Evolutionary conservation across 352 stramenopile genomes (phyloP).

Genomic region (Vaucheria bursata): DNA sequence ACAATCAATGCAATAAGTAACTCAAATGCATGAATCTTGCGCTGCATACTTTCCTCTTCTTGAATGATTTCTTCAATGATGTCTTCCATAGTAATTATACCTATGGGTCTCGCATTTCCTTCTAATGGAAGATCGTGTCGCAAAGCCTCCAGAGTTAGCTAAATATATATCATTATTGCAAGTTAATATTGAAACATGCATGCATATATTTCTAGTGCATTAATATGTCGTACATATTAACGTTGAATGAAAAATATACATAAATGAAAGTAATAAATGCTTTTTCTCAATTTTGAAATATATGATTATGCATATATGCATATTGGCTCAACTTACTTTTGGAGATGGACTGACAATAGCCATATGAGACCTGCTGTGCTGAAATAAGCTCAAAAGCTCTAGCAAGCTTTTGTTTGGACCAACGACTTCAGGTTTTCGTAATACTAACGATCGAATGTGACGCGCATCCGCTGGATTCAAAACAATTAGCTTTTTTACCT

Average conservation of each 20-base stretch:
- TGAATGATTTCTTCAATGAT: conserved; percentile 95
- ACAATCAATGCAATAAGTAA: no score
- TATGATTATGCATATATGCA: no score
- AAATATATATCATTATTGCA: background rate
- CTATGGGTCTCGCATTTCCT: conserved; percentile 61
- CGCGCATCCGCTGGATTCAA: conserved; percentile 65
- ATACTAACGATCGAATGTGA: conserved; percentile 58
- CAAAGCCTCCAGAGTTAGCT: conserved; percentile 40
- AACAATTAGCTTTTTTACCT: conserved; percentile 74
- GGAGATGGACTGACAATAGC: conserved; percentile 31
- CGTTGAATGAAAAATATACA: no score
- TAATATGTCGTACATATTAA: no score
- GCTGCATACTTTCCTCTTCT: conserved; percentile 55
- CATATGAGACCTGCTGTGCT: conserved; percentile 48
- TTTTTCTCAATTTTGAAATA: no score
- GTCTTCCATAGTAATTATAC: conserved; percentile 96
- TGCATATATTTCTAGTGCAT: no score
- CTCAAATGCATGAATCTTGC: no score
- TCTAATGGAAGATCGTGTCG: conserved; percentile 33
- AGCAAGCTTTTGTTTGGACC: conserved; percentile 65
- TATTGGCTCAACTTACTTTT: no score
- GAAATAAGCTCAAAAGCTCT: conserved; percentile 73
- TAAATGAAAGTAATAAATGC: no score
- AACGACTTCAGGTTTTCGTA: conserved; percentile 69
- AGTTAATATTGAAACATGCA: no score